Evolutionary conservation across 2,329 filamentous ascomycete genomes (phyloP), one percentile per base, ranked within the genome.

Genomic region (Ploettnerulaceae sp.): DNA sequence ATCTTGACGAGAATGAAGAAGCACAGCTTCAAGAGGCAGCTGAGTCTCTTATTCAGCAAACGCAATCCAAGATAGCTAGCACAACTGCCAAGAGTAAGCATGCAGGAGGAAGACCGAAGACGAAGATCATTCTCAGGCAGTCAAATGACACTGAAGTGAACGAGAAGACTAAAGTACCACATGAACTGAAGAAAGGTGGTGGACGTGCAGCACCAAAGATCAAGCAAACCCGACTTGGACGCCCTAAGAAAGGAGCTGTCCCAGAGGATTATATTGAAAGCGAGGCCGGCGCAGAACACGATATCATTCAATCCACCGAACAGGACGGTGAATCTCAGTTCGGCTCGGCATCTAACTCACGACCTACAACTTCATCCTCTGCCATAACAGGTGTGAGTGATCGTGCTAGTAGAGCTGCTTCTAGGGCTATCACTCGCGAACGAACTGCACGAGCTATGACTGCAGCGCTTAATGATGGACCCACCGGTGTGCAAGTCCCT

Each of bases 1-100:
- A 54, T 11, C 53, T 60, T 25, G 45, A 50, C 2, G 49, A 54
- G 2, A 44, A 48, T 39, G 41, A 61, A 39, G 55, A 58, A 41
- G 53, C 54, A 17, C 35, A 60, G 20, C 49, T 62, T 17, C 49
- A 59, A 24, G 48, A 54, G 32, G 56, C 58, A 25, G 59, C 58
- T 21, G 52, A 57, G 37, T 47, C 49, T 7, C 53, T 60, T 31
- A 51, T 54, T 36, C 54, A 56, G 22, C 45, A 59, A 33, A 52
- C 53, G 7, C 32, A 39, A 18, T 37, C 48, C 7, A 38, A 43
- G 6, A n/a, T 31, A 32, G 44, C 40, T 15, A 32, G 34, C n/a
- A 33, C 45, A 34, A n/a, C n/a, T n/a, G 36, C 51, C 26, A 55
- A 55, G 43, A 43, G 43, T 11, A 57, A 56, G 47, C 51, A 52